phyloP scores from a whole-genome alignment of 2,329 filamentous ascomycete genomes.

The Bipolaris victoriae region DNA sequence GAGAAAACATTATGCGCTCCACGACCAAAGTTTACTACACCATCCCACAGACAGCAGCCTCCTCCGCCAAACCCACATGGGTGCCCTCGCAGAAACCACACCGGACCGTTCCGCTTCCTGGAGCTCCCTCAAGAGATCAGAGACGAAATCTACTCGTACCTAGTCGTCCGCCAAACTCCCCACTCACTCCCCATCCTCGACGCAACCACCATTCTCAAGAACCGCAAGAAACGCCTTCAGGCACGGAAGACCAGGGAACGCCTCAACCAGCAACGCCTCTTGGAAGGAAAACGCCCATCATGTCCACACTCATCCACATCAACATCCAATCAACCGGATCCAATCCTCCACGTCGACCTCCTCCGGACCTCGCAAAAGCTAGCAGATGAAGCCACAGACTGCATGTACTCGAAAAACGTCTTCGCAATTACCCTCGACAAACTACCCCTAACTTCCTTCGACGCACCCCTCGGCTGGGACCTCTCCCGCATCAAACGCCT shows the following conservation, averaged over 20 bases:
- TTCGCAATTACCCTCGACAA: conserved; percentile 39
- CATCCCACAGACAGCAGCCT: conserved; percentile 6
- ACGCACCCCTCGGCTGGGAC: conserved; percentile 37
- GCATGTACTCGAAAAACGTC: conserved; percentile 37
- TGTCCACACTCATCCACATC: conserved; percentile 5
- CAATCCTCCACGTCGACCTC: conserved; percentile 30
- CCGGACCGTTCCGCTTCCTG: conserved; percentile 36
- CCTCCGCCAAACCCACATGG: background rate
- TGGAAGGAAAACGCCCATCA: conserved; percentile 29
- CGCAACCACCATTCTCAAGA: conserved; percentile 31
- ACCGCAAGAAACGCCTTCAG: conserved; percentile 33
- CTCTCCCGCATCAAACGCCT: conserved; percentile 30
- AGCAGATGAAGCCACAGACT: conserved; percentile 34
- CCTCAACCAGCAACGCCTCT: conserved; percentile 31
- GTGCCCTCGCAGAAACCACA: conserved; percentile 4
- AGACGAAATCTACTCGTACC: conserved; percentile 38
- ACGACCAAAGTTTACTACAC: conserved; percentile 3
- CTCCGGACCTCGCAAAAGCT: conserved; percentile 30
- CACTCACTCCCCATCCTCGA: conserved; percentile 26
- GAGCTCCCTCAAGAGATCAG: conserved; percentile 37
- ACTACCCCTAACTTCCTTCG: conserved; percentile 27
- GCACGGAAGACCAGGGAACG: conserved; percentile 30
- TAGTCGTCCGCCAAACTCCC: conserved; percentile 28
- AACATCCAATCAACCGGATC: conserved; percentile 15
- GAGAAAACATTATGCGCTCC: conserved; percentile 5